phyloP scores from a whole-genome alignment of 345 rosid species.

The Crucihimalaya himalaica region DNA sequence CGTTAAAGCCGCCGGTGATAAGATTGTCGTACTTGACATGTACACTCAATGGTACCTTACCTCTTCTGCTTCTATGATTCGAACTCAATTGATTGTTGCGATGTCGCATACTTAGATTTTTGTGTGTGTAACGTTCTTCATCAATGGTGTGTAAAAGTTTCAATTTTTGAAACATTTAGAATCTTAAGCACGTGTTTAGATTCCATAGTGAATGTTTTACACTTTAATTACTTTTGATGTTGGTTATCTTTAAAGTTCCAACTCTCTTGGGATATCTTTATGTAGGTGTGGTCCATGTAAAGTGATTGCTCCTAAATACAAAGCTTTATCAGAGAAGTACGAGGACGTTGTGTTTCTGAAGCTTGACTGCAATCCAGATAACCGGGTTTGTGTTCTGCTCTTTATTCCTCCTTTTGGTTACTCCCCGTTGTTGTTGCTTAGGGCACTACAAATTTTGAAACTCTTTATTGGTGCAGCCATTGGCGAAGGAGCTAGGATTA shows the following conservation, averaged over 20 bases:
- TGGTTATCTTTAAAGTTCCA: background rate
- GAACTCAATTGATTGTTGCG: background rate
- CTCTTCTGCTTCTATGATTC: background rate
- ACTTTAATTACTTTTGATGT: no score
- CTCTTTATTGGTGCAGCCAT: conserved; percentile 51
- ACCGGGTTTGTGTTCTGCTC: conserved; percentile 54
- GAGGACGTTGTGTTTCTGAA: conserved; percentile 84
- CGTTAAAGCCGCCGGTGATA: conserved; percentile 82
- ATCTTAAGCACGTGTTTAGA: no score
- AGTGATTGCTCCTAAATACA: conserved; percentile 82
- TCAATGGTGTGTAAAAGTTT: background rate
- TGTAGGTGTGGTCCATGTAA: conserved; percentile 98
- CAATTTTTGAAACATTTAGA: background rate
- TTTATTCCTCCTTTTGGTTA: background rate
- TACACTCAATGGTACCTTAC: conserved; percentile 79
- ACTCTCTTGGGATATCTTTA: background rate
- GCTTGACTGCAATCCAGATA: conserved; percentile 94
- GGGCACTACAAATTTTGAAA: background rate
- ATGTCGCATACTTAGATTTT: background rate
- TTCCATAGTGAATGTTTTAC: no score
- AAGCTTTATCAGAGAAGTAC: conserved; percentile 74
- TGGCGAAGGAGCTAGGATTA: conserved; percentile 96
- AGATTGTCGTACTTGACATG: conserved; percentile 92
- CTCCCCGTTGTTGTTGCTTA: background rate
- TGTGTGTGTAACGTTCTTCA: no score